Conservation (phyloP, 2,329 filamentous ascomycete species). For the Arthrobotrys sphaeroides region DNA sequence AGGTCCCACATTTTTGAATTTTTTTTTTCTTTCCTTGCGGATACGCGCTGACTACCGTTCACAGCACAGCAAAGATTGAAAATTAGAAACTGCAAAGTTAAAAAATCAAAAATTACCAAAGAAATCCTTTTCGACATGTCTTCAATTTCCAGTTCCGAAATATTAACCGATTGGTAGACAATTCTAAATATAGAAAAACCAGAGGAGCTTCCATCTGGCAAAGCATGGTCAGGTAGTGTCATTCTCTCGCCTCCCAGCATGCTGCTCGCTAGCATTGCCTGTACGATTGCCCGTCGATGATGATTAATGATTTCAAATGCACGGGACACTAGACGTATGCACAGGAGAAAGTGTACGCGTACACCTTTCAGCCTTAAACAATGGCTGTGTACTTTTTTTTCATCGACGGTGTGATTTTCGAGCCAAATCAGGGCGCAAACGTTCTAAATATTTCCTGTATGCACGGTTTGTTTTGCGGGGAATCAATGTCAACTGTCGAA, state of each 20-base stretch:
- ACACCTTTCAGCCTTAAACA: slow-evolving; percentile 7
- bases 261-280: too few species aligned
- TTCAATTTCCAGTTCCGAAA: slow-evolving; percentile 29
- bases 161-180: slow-evolving; percentile 26
- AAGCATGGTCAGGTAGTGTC: background rate
- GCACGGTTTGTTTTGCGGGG: slow-evolving; percentile 8
- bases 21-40: too few species aligned
- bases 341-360: background rate
- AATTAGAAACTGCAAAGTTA: background rate
- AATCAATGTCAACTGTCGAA: background rate
- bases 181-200: slow-evolving; percentile 28
- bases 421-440: too few species aligned
- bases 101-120: background rate
- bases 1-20: slow-evolving; percentile 11
- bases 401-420: background rate
- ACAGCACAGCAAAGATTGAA: too few species aligned
- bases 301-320: slow-evolving; percentile 15
- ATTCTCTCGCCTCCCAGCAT: slow-evolving; percentile 2
- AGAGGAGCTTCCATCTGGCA: background rate
- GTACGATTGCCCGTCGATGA: background rate
- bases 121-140: background rate
- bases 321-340: background rate
- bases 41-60: too few species aligned
- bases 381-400: background rate
- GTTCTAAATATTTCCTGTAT: slow-evolving; percentile 4